A percentile compares a stretch with the other conserved stretches of the same genome.
These are phyloP conservation scores for Fusarium sacchari DNA, from an alignment of 2,329 filamentous ascomycete genomes.

Conservation along the genomic window DNA sequence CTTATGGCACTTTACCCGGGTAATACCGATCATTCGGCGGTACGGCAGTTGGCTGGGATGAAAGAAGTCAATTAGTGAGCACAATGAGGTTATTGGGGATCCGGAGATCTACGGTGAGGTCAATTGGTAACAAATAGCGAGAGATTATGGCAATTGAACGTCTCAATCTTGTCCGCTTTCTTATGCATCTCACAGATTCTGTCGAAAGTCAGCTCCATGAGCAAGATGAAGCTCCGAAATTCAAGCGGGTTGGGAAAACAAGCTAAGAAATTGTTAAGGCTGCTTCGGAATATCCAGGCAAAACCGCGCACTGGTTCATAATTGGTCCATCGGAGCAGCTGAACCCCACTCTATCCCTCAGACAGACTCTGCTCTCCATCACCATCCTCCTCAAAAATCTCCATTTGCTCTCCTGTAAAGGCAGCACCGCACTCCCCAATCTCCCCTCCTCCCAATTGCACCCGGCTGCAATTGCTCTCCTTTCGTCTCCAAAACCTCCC, in stretches of 20 bases:
- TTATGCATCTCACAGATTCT: neutral
- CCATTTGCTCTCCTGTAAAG: conserved; percentile 58
- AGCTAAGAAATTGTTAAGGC: conserved; percentile 52
- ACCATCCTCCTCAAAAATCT: conserved; percentile 56
- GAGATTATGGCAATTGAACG: neutral
- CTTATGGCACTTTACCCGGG: conserved; percentile 35
- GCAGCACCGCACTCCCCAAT: conserved; percentile 62
- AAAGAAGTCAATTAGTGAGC: conserved; percentile 29
- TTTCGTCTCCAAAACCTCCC: conserved; percentile 61
- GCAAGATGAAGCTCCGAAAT: conserved; percentile 41
- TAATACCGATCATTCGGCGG: conserved; percentile 46
- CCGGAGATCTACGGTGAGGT: conserved; percentile 4
- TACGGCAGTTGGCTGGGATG: conserved; percentile 42
- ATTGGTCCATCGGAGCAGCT: conserved; percentile 50
- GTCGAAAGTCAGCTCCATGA: conserved; percentile 35
- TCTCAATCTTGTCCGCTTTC: neutral
- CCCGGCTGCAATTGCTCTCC: conserved; percentile 70
- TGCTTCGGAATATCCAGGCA: conserved; percentile 53
- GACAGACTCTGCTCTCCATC: conserved; percentile 55
- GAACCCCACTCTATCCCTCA: conserved; percentile 54
- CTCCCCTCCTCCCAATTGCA: conserved; percentile 72
- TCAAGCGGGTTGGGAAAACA: conserved; percentile 31
- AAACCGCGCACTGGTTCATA: conserved; percentile 49
- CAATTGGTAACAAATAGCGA: conserved; percentile 21
- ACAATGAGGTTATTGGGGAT: conserved; percentile 10